Evolutionary conservation across 805 yeast species (phyloP).

Genomic region (Ogataea polymorpha): DNA sequence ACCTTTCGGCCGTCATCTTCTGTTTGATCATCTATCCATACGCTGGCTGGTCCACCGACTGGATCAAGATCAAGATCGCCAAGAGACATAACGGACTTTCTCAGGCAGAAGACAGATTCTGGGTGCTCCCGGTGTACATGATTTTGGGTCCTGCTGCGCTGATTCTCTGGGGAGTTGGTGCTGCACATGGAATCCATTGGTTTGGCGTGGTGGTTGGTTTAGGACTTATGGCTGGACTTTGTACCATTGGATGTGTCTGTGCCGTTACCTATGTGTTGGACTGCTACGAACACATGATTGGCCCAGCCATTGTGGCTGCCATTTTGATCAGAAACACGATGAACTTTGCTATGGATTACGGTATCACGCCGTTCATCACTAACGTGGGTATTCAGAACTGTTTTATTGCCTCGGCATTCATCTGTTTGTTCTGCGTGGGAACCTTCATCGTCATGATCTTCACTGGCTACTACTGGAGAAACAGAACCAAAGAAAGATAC

Average conservation of each 20-base stretch:
- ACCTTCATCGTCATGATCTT: constrained; percentile 40
- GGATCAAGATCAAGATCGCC: constrained; percentile 47
- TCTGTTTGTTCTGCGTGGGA: constrained; percentile 45
- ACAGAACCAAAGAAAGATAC: constrained; percentile 31
- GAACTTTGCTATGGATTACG: constrained; percentile 59
- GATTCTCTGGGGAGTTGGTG: constrained; percentile 64
- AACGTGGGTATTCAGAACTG: constrained; percentile 53
- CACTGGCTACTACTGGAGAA: constrained; percentile 38
- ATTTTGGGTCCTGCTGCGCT: constrained; percentile 53
- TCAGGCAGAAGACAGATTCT: constrained; percentile 56
- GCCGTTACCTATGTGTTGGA: constrained; percentile 58
- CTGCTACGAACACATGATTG: constrained; percentile 50
- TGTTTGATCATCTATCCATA: constrained; percentile 41
- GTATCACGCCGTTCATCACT: constrained; percentile 55
- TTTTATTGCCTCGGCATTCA: constrained; percentile 53
- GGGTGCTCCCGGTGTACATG: constrained; percentile 46
- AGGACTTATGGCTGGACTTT: constrained; percentile 54
- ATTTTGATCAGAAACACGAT: constrained; percentile 55
- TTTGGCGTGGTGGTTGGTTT: constrained; percentile 50
- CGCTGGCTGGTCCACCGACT: constrained; percentile 51
- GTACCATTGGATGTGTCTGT: constrained; percentile 49
- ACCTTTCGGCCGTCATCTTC: constrained; percentile 52
- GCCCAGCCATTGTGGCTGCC: constrained; percentile 55
- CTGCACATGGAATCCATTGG: constrained; percentile 54
- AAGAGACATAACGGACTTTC: constrained; percentile 47